These are phyloP conservation scores for Neofusicoccum sp. DNA, from an alignment of 2,329 filamentous ascomycete genomes.

Conservation along the genomic window DNA sequence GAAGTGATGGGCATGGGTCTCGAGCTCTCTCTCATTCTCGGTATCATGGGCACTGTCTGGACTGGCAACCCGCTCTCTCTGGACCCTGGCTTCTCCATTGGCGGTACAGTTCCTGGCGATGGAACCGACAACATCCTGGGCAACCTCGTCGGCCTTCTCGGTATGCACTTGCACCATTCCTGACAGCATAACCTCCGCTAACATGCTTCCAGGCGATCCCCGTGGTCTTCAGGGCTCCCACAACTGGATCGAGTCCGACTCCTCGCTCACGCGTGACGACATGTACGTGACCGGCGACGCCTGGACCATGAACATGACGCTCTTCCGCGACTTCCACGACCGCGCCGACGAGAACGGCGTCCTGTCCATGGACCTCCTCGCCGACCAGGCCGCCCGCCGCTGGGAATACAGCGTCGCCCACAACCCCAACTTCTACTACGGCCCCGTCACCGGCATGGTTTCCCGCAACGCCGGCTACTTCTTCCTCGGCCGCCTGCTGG, in stretches of 20 bases:
- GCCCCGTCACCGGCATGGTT: conserved; percentile 51
- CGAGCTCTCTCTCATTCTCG: conserved; percentile 34
- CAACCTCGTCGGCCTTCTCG: conserved; percentile 43
- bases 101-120: conserved; percentile 27
- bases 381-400: conserved; percentile 30
- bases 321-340: conserved; percentile 50
- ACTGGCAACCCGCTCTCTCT: conserved; percentile 51
- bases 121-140: conserved; percentile 36
- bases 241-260: conserved; percentile 57
- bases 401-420: conserved; percentile 48
- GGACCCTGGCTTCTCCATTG: conserved; percentile 36
- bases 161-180: conserved; percentile 24
- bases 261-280: conserved; percentile 53
- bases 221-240: conserved; percentile 53
- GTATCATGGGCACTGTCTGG: conserved; percentile 27
- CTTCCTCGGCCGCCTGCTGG: conserved; percentile 30
- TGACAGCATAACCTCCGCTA: background rate
- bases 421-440: conserved; percentile 56
- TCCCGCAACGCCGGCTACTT: conserved; percentile 46
- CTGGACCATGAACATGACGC: conserved; percentile 51
- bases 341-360: conserved; percentile 24
- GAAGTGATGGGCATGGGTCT: conserved; percentile 27
- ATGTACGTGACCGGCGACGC: conserved; percentile 53
- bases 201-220: conserved; percentile 35
- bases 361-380: conserved; percentile 30